phyloP scores from a whole-genome alignment of 2,329 filamentous ascomycete species.

The Diaporthe ilicicola region DNA sequence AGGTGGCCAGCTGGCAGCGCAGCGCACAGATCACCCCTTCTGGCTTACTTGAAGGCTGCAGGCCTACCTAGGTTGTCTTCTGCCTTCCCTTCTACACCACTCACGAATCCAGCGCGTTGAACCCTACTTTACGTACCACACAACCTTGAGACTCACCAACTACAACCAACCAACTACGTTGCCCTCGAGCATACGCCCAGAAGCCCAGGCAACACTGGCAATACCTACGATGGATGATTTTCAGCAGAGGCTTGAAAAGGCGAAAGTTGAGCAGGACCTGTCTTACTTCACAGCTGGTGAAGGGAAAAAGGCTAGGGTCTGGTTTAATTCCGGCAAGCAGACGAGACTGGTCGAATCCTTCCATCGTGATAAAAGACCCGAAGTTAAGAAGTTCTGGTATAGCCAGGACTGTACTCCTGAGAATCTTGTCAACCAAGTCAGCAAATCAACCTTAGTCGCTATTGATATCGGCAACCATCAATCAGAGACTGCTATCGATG shows the following conservation, averaged over 20 bases:
- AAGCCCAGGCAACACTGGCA: not conserved
- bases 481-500: not conserved
- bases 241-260: not conserved
- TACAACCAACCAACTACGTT: not conserved
- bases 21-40: no score
- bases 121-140: no score
- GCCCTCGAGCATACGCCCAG: not conserved
- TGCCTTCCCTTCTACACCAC: no score
- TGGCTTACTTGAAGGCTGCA: no score
- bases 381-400: not conserved
- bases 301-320: not conserved
- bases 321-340: not conserved
- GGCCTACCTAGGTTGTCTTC: no score
- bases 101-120: no score
- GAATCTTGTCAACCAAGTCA: constrained; percentile 7
- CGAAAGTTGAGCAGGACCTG: not conserved
- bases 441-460: not conserved
- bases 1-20: no score
- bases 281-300: not conserved
- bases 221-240: not conserved
- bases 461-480: constrained; percentile 2
- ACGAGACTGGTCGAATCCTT: not conserved
- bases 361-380: not conserved
- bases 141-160: not conserved
- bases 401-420: constrained; percentile 9